Conservation (phyloP, 2,329 filamentous ascomycete species). For the Xylariaceae sp. region DNA sequence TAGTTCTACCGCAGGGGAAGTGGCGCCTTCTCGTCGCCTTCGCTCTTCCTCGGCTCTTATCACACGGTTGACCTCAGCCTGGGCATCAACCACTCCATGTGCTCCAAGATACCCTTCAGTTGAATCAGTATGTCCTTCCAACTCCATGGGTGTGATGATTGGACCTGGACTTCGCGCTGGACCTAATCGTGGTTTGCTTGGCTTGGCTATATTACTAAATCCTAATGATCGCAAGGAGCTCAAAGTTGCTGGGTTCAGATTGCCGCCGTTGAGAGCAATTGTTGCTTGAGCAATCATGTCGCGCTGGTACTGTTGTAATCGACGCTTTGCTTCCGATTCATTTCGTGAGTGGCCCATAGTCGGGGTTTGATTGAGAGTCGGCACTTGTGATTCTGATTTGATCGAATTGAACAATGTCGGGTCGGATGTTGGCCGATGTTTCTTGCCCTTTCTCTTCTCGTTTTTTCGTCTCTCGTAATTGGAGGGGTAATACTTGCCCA, state of each 20-base stretch:
- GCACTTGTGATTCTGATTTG: slow-evolving; percentile 47
- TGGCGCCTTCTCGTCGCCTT: slow-evolving; percentile 41
- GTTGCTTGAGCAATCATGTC: slow-evolving; percentile 67
- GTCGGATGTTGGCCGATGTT: slow-evolving; percentile 32
- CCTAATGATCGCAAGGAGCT: slow-evolving; percentile 48
- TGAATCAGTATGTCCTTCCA: slow-evolving; percentile 56
- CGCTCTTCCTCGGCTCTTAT: slow-evolving; percentile 44
- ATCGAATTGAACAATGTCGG: slow-evolving; percentile 41
- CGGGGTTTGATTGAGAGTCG: slow-evolving; percentile 35
- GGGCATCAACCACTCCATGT: slow-evolving; percentile 33
- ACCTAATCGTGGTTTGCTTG: slow-evolving; percentile 56
- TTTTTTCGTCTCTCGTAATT: slow-evolving; percentile 60
- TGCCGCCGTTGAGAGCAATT: slow-evolving; percentile 49
- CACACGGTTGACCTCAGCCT: slow-evolving; percentile 40
- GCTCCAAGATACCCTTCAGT: slow-evolving; percentile 49
- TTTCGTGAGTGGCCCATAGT: slow-evolving; percentile 44
- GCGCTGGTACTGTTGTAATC: slow-evolving; percentile 64
- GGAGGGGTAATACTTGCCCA: slow-evolving; percentile 69
- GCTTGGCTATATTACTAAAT: slow-evolving; percentile 45
- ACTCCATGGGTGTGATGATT: slow-evolving; percentile 67
- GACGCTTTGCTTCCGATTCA: slow-evolving; percentile 57
- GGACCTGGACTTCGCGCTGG: slow-evolving; percentile 66
- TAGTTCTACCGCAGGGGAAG: slow-evolving; percentile 44
- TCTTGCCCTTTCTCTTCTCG: slow-evolving; percentile 36
- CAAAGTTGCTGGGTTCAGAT: slow-evolving; percentile 43